Conservation (phyloP, 2,329 filamentous ascomycete species). For the Aspergillus tanneri region DNA sequence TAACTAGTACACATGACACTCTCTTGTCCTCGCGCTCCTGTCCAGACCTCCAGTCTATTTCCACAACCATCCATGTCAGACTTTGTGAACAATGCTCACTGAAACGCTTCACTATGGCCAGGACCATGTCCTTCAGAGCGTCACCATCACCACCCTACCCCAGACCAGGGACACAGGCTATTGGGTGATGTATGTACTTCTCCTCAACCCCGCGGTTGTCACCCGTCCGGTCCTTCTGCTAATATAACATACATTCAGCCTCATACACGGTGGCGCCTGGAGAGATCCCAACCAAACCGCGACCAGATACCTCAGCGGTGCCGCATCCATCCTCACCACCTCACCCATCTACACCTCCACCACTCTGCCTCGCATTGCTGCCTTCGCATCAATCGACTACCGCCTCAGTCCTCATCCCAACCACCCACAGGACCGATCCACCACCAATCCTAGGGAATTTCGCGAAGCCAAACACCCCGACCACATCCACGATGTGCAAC, state of each 20-base stretch:
- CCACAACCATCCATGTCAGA: background rate
- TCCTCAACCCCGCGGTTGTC: slow-evolving; percentile 1
- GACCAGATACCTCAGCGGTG: slow-evolving; percentile 33
- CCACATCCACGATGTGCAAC: slow-evolving; percentile 44
- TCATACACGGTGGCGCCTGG: slow-evolving; percentile 53
- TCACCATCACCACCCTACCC: slow-evolving; percentile 30
- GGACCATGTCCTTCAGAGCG: slow-evolving; percentile 34
- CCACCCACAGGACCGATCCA: slow-evolving; percentile 37
- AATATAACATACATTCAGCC: slow-evolving; percentile 34
- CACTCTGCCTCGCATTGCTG: slow-evolving; percentile 31
- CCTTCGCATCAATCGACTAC: slow-evolving; percentile 48
- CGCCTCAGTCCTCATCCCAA: slow-evolving; percentile 45
- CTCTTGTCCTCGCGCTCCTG: background rate
- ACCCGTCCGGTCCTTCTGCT: too few species aligned
- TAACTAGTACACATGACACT: background rate
- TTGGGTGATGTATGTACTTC: slow-evolving; percentile 44
- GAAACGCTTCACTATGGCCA: slow-evolving; percentile 30
- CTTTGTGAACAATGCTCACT: slow-evolving; percentile 6
- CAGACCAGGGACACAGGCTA: slow-evolving; percentile 26
- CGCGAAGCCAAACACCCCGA: slow-evolving; percentile 46
- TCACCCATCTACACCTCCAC: slow-evolving; percentile 14
- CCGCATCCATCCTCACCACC: slow-evolving; percentile 34
- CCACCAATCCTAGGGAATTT: slow-evolving; percentile 27
- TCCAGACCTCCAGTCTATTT: background rate
- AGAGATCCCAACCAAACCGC: slow-evolving; percentile 46